phyloP scores from a whole-genome alignment of 192 early-diverging fungal genomes.

The Chytriomyces sp. region DNA sequence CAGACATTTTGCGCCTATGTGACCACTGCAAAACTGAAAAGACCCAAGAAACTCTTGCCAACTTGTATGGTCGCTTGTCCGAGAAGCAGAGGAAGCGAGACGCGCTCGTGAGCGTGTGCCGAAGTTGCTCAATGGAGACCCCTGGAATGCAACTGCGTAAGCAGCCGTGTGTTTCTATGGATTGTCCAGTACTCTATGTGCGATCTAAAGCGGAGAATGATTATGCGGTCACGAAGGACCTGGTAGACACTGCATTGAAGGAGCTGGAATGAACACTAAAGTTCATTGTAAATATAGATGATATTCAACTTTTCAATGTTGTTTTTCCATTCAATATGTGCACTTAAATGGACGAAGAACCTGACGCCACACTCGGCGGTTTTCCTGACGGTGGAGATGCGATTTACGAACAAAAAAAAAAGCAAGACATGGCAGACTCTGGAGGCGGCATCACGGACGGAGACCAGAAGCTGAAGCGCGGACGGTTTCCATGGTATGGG shows the following conservation, averaged over 20 bases:
- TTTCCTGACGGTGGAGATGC: no score
- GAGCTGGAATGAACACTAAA: no score
- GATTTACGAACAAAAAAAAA: no score
- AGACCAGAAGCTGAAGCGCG: conserved; percentile 8
- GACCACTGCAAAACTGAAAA: conserved; percentile 20
- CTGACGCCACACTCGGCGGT: no score
- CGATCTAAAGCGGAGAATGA: conserved; percentile 33
- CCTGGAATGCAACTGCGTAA: conserved; percentile 41
- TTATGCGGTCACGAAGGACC: not conserved
- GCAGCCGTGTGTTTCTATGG: conserved; percentile 58
- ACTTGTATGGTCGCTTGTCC: conserved; percentile 25
- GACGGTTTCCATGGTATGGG: conserved; percentile 17
- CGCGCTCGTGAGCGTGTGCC: conserved; percentile 47
- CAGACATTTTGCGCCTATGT: conserved; percentile 28
- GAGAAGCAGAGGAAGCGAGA: conserved; percentile 43
- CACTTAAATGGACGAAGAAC: no score
- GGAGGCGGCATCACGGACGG: conserved; percentile 19
- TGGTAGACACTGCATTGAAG: not conserved
- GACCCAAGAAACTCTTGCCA: conserved; percentile 17
- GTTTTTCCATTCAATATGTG: not conserved
- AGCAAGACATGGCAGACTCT: conserved; percentile 1
- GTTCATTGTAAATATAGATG: no score
- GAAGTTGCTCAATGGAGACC: conserved; percentile 52
- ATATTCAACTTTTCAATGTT: not conserved
- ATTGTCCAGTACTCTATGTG: conserved; percentile 61